Evolutionary conservation across 2,329 filamentous ascomycete species (phyloP), one percentile per base, ranked within the genome.

Genomic region (Dothistroma septosporum): DNA sequence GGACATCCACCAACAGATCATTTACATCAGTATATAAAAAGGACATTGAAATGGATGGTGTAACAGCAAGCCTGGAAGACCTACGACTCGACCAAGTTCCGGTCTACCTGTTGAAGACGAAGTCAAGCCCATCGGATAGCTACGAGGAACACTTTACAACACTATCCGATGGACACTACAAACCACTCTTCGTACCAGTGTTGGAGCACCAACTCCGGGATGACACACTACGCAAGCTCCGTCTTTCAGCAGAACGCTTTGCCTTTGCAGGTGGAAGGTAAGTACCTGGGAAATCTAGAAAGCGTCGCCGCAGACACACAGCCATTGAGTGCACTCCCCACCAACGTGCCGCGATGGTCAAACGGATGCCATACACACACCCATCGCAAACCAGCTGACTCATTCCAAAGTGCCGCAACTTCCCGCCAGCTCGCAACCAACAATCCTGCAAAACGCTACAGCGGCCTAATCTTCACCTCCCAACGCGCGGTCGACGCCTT

Each of bases 401-500:
- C 41, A 14, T 19, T n/a, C 19, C 14, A 2, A 14, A 44, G 41
- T n/a, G 41, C 41, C 41, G 70, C 66, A 46, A 68, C 68, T 31
- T 63, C 57, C 5, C 65, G 67, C 22, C 64, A 71, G n/a, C 68
- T 64, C 60, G 71, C 70, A 7, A 72, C 69, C 16, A 63, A 71
- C 62, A 72, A 73, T 58, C 70, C 69, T 8, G 70, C 69, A 14
- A 74, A 75, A 57, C 71, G 76, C 14, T 93, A 90, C 70, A 89
- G 89, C 5, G 90, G 89, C n/a, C 77, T 93, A 60, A 87, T 94
- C 54, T 93, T 94, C 71, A 94, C 90, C 1, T 92, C 89, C 8
- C 91, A 94, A 73, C 83, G 90, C 53, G 89, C 91, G 0, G 90
- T 94, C 2, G 91, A 94, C 72, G 89, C 88, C 0, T 91, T 94